Conservation (phyloP, 164 flowering plant species). For the Saururus chinensis region DNA sequence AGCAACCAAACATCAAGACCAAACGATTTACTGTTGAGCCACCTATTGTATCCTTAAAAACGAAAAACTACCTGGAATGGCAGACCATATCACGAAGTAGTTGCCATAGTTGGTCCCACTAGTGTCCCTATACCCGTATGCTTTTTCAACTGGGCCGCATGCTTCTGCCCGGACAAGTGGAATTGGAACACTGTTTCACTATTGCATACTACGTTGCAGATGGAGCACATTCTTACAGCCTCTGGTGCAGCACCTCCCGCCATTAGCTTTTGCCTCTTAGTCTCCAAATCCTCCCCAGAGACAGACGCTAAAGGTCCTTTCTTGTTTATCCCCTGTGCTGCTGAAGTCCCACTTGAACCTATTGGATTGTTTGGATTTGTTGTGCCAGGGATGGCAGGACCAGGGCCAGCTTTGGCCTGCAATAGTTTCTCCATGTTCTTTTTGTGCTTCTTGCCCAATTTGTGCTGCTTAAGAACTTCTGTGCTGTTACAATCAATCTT, state of each 20-base stretch:
- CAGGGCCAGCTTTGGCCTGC: not conserved
- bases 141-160: slow-evolving; percentile 27
- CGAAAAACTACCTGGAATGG: too few species aligned
- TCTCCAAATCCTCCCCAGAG: slow-evolving; percentile 38
- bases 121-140: too few species aligned
- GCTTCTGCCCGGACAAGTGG: slow-evolving; percentile 52
- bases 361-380: slow-evolving; percentile 24
- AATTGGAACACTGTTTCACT: slow-evolving; percentile 39
- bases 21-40: too few species aligned
- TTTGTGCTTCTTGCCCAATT: slow-evolving; percentile 52
- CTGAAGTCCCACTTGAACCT: slow-evolving; percentile 24
- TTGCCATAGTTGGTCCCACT: too few species aligned
- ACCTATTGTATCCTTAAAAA: too few species aligned
- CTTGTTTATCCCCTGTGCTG: slow-evolving; percentile 11
- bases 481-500: slow-evolving; percentile 43
- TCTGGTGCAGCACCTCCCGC: slow-evolving; percentile 47
- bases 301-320: slow-evolving; percentile 14
- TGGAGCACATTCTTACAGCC: slow-evolving; percentile 33
- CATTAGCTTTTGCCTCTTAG: slow-evolving; percentile 41
- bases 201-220: slow-evolving; percentile 59
- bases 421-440: slow-evolving; percentile 35
- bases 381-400: not conserved
- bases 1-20: too few species aligned
- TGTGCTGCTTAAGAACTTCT: slow-evolving; percentile 41
- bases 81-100: too few species aligned